Evolutionary conservation across 2,329 filamentous ascomycete species (phyloP).

Genomic region (Pyrenochaeta sp.): DNA sequence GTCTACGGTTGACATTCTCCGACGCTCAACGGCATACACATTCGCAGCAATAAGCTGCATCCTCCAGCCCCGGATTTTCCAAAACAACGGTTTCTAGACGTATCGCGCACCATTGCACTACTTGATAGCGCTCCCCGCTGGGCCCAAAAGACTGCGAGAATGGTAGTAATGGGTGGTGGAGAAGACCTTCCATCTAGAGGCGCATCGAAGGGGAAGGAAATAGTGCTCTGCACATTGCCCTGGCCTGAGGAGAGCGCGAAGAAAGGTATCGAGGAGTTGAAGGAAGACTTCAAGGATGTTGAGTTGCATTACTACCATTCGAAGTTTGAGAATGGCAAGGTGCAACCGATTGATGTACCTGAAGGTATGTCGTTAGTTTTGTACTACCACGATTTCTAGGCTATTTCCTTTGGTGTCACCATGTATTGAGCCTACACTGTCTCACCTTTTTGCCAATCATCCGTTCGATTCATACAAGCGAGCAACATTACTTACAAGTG

Average conservation of each 20-base stretch:
- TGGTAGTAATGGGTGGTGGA: constrained; percentile 58
- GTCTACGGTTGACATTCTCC: neutral
- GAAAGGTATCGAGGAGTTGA: constrained; percentile 33
- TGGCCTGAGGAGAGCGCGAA: constrained; percentile 43
- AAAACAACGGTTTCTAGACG: neutral
- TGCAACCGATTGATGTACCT: constrained; percentile 50
- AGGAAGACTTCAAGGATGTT: constrained; percentile 41
- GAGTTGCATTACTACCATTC: constrained; percentile 42
- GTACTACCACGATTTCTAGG: neutral
- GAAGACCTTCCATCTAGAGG: constrained; percentile 30
- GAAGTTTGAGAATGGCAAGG: constrained; percentile 44
- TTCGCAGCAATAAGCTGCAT: neutral
- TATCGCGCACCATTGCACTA: no score
- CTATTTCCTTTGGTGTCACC: neutral
- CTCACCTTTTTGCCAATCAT: neutral
- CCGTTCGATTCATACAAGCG: neutral
- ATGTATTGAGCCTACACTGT: neutral
- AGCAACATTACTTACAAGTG: constrained; percentile 22
- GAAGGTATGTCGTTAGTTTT: constrained; percentile 38
- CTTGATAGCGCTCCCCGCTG: neutral
- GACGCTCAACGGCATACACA: neutral
- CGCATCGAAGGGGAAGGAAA: constrained; percentile 40
- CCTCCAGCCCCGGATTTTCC: neutral
- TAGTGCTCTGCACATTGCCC: constrained; percentile 55
- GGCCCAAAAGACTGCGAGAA: constrained; percentile 6